Conservation (phyloP, 495 filamentous ascomycete genomes). For the Xylaria castorea region DNA sequence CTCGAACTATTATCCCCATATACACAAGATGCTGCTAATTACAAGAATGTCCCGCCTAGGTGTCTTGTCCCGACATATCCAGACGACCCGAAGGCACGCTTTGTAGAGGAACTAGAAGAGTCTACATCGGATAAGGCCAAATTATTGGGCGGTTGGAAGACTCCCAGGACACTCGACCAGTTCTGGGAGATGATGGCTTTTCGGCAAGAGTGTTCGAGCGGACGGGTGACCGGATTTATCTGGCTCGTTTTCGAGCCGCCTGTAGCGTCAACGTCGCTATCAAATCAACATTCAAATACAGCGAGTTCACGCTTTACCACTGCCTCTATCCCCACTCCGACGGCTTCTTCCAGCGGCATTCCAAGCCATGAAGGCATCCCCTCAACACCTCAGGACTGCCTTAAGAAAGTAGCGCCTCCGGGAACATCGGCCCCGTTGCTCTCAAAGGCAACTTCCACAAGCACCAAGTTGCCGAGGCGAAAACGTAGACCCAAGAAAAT, state of each 20-base stretch:
- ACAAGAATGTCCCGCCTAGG: conserved; percentile 66
- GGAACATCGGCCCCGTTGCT: conserved; percentile 22
- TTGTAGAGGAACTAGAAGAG: conserved; percentile 86
- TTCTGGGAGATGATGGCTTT: conserved; percentile 99
- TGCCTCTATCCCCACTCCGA: conserved; percentile 29
- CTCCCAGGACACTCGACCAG: conserved; percentile 78
- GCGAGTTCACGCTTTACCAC: conserved; percentile 7
- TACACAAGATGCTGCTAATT: conserved; percentile 60
- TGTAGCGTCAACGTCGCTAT: not conserved
- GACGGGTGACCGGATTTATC: conserved; percentile 88
- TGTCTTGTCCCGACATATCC: conserved; percentile 91
- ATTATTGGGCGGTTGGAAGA: conserved; percentile 71
- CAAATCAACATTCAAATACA: conserved; percentile 3
- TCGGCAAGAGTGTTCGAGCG: conserved; percentile 92
- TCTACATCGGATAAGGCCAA: conserved; percentile 64
- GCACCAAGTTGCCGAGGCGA: conserved; percentile 34
- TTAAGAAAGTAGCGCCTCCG: conserved; percentile 2
- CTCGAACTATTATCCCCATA: conserved; percentile 67
- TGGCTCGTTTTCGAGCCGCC: conserved; percentile 81
- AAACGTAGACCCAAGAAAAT: conserved; percentile 47
- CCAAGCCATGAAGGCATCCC: conserved; percentile 2
- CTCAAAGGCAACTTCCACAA: conserved; percentile 24
- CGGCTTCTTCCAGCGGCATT: conserved; percentile 37
- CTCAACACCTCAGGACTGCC: conserved; percentile 27
- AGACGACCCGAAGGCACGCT: conserved; percentile 95